Evolutionary conservation across 176 grass and related monocot genomes (phyloP), one percentile per base, ranked within the genome.

Genomic region (Tuctoria greenei): DNA sequence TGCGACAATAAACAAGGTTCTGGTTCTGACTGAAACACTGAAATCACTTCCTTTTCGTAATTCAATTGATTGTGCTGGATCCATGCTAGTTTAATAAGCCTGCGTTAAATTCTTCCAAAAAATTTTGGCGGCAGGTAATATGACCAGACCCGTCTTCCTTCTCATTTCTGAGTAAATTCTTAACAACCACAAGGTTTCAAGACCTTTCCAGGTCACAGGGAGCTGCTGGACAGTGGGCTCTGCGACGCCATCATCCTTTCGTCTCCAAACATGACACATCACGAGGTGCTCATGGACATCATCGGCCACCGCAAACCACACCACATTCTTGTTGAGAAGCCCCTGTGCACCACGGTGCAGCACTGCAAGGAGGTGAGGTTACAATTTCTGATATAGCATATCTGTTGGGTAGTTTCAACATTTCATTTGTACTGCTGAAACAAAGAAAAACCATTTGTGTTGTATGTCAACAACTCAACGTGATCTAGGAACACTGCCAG

Each of bases 231-330:
- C 61, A 93, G 94, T 38, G 75, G 86, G 49, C 88, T 93, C 42
- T 97, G 94, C 13, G 94, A 97, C 28, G 91, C 86, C 2, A 64
- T 91, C 35, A 66, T 97, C 4, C 75, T 97, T 25, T 91, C 94
- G 1, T 97, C 94, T 10, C 94, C 94, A 55, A 97, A 97, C 66
- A 97, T 97, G 94, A 97, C 94, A 4, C 94, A 97, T 73, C 89
- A 74, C 74, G 88, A 89, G 58, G 89, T 97, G 54, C 84, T 93
- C 34, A 91, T 97, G 86, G 94, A 97, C 69, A 81, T 93, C 46
- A 91, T 93, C 67, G 4, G 47, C 49, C 81, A 91, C 62, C 37
- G 59, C 10, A 72, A 73, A 7, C 86, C 86, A 17, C 91, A 97
- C 66, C 94, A 97, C 28, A 80, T 97, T 46, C 90, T 97, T 20